Conservation (phyloP, 2,329 filamentous ascomycete genomes). For the Orbilia blumenaviensis region DNA sequence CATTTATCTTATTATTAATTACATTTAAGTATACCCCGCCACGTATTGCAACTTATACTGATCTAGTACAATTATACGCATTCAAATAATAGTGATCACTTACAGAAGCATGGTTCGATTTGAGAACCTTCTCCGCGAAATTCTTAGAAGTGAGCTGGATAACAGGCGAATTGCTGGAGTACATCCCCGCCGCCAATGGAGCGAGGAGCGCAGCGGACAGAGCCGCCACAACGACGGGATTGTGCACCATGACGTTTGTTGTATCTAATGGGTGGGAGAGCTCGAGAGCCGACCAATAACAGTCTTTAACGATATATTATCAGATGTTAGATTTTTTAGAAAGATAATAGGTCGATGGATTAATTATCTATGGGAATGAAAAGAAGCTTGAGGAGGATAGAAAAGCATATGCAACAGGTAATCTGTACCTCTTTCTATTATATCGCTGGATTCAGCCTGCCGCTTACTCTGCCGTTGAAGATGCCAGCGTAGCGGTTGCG, state of each 20-base stretch:
- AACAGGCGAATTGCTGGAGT: slow-evolving; percentile 86
- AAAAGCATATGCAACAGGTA: slow-evolving; percentile 3
- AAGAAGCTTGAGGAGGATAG: slow-evolving; percentile 5
- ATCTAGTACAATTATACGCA: too few relatives aligned
- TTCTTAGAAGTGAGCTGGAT: slow-evolving; percentile 80
- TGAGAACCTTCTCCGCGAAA: slow-evolving; percentile 82
- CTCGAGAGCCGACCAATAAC: background rate
- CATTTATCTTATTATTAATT: too few relatives aligned
- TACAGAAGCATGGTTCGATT: slow-evolving; percentile 92
- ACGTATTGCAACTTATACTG: too few relatives aligned
- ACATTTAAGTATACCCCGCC: too few relatives aligned
- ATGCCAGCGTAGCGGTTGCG: slow-evolving; percentile 54
- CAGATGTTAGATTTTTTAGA: background rate
- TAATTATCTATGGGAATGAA: slow-evolving; percentile 14
- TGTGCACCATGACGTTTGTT: slow-evolving; percentile 66
- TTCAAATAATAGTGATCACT: slow-evolving; percentile 59
- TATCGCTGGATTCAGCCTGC: slow-evolving; percentile 35
- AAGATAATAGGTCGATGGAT: background rate
- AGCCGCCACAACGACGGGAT: slow-evolving; percentile 60
- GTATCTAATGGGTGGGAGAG: background rate
- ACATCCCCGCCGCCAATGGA: slow-evolving; percentile 75
- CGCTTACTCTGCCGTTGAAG: slow-evolving; percentile 38
- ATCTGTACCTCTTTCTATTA: slow-evolving; percentile 25
- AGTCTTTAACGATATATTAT: background rate
- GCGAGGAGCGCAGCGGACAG: slow-evolving; percentile 72